These are phyloP conservation scores for Plenodomus biglobosus DNA, from an alignment of 2,329 filamentous ascomycete species.

Conservation along the genomic window DNA sequence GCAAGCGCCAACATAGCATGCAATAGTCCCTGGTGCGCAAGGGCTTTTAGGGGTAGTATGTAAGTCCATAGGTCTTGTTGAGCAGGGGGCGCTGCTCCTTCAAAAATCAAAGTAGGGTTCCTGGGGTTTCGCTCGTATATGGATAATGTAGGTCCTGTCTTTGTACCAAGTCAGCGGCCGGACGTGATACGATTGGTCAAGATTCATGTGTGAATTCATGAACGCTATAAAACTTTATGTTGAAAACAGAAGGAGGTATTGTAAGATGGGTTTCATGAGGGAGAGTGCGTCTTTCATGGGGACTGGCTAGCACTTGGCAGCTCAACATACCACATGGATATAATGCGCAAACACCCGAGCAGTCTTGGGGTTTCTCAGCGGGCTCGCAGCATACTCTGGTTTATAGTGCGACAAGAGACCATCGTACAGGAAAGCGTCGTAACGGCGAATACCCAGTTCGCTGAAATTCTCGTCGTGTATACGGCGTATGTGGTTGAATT, in stretches of 20 bases:
- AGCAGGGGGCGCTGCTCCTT: slow-evolving; percentile 40
- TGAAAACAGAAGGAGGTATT: too few relatives aligned
- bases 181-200: too few relatives aligned
- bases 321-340: slow-evolving; percentile 62
- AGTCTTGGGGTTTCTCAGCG: slow-evolving; percentile 77
- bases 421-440: slow-evolving; percentile 51
- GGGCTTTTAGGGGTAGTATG: slow-evolving; percentile 74
- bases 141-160: slow-evolving; percentile 79
- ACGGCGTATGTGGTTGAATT: slow-evolving; percentile 42
- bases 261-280: too few relatives aligned
- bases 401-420: slow-evolving; percentile 51
- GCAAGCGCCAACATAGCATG: slow-evolving; percentile 88
- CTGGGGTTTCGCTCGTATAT: slow-evolving; percentile 81
- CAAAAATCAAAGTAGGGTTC: slow-evolving; percentile 69
- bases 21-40: slow-evolving; percentile 82
- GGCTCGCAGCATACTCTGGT: slow-evolving; percentile 55
- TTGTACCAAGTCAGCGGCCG: too few relatives aligned
- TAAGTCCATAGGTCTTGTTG: slow-evolving; percentile 62
- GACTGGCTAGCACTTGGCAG: neutral
- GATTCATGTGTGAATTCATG: neutral
- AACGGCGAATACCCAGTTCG: slow-evolving; percentile 45
- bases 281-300: too few relatives aligned
- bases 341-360: slow-evolving; percentile 89
- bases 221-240: slow-evolving; percentile 4
- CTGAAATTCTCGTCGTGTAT: slow-evolving; percentile 41